phyloP scores from a whole-genome alignment of 2,329 filamentous ascomycete genomes.

The Colletotrichum nymphaeae region DNA sequence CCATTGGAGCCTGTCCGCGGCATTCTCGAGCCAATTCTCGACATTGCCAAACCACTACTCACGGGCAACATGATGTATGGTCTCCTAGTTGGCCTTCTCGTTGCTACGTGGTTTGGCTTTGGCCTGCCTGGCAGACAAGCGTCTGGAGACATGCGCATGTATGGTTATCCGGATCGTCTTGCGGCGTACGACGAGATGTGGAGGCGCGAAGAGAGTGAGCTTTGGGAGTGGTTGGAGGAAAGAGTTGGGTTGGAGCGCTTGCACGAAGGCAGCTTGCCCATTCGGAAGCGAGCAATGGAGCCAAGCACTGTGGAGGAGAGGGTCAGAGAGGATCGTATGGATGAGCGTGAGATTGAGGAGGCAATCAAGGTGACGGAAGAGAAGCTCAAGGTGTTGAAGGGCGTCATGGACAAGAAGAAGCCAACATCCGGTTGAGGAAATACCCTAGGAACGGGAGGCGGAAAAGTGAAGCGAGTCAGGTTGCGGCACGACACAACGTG shows the following conservation, averaged over 20 bases:
- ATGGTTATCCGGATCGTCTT: constrained; percentile 71
- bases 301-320: constrained; percentile 70
- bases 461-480: constrained; percentile 24
- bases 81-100: constrained; percentile 77
- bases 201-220: constrained; percentile 85
- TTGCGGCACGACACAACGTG: constrained; percentile 34
- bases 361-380: constrained; percentile 90
- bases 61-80: constrained; percentile 83
- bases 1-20: constrained; percentile 81
- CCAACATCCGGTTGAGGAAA: constrained; percentile 30
- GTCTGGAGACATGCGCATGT: constrained; percentile 48
- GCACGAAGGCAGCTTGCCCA: constrained; percentile 50
- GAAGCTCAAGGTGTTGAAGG: constrained; percentile 80
- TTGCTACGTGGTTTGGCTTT: constrained; percentile 80
- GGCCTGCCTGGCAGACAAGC: constrained; percentile 54
- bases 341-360: constrained; percentile 79
- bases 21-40: constrained; percentile 75
- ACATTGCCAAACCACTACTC: constrained; percentile 77
- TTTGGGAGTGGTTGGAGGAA: constrained; percentile 96
- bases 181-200: constrained; percentile 95
- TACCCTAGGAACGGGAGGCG: constrained; percentile 24
- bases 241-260: constrained; percentile 78
- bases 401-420: constrained; percentile 73
- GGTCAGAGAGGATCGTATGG: constrained; percentile 70
- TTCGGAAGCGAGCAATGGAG: constrained; percentile 62